Base-by-base conservation (phyloP, 176 grass and related monocot genomes). In the Carex parvula region DNA sequence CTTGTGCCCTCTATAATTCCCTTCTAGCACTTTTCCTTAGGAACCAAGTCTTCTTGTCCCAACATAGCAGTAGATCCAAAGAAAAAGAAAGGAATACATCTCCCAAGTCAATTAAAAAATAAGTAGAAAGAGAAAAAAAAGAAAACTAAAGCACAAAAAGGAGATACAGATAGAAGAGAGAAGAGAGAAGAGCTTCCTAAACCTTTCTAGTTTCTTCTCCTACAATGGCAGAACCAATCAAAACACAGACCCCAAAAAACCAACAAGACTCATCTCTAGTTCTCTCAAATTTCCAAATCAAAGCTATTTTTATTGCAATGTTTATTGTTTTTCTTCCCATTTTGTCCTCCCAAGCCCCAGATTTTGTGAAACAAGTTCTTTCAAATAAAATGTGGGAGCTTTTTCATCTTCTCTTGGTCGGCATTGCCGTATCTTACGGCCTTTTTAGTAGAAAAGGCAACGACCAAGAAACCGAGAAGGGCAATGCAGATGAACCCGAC, bases 351-450 rank as follows among this genome's bases (percentile, higher is more conserved):
- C 78, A 89, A 84, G 30, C 79, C 39, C 82, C 90, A 65, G 84
- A 79, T 53, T 78, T 61, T 58, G 74, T 79, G n/a, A 77, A 79
- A 44, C 70, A 85, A 65, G 39, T 39, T 30, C 57, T 79, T 39
- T 85, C 74, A 46, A 75, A 62, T 33, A 86, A 80, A 89, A 86
- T 92, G 18, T 95, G 93, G 93, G 93, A 95, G 41, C 82, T 95
- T 46, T 91, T 89, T 0, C 90, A 95, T 79, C 89, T 95, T 33
- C 90, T 95, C 56, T 64, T 95, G 26, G 86, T 95, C 65, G 93
- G 93, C 86, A 79, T 95, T 87, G 63, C 91, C 82, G 87, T 95
- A 66, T 85, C 90, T 60, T 95, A 95, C 56, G 90, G 93, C 84
- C 84, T 95, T 8, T 95, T 95, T 72, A 87, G 93, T 78, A 87